Base-by-base conservation (phyloP, 75 land plant genomes). In the Cupressus sempervirens region DNA sequence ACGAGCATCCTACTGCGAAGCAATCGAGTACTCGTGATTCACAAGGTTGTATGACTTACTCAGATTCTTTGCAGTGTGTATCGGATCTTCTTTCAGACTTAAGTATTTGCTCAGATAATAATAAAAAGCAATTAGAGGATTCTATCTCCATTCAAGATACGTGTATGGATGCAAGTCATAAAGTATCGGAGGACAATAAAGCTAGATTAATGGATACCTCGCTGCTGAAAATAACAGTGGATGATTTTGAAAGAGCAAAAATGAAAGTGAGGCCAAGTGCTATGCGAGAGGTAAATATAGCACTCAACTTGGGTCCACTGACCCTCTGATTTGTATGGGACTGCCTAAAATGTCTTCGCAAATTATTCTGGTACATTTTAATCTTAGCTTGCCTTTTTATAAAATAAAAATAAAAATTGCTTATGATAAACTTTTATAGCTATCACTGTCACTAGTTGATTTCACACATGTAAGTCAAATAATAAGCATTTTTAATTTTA, bases 211-310 rank as follows among this genome's bases (percentile, higher is more conserved):
- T 9, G 29, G 40, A 45, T 4, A n/a, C 40, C 54, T 13, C 52
- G 43, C 32, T 45, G 12, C 84, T 94, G 43, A 86, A 84, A 85
- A 86, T 95, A 20, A 88, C 88, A 7, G 23, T 89, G 83, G 93
- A 94, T 46, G 99, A 98, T 82, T 96, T 98, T 89, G 94, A 96
- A 81, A 92, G 88, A 74, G 99, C 99, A 81, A 93, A 90, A 77
- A 86, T 91, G 86, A 95, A 93, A 93, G 93, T 95, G 56, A 90
- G 94, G 84, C 99, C 99, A 3, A 96, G 99, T 92, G 99, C 97
- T 40, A 95, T 98, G 99, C 89, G 99, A 67, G 99, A 98, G 99
- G 99, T 96, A 26, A 90, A 80, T 45, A 29, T 36, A 23, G 84
- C 40, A 36, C 50, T 72, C 9, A 12, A 70, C 12, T 76, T 16